A percentile compares a stretch with the other conserved stretches of the same genome.
phyloP scores from a whole-genome alignment of 805 yeast species.

The Candida krabiensis region DNA sequence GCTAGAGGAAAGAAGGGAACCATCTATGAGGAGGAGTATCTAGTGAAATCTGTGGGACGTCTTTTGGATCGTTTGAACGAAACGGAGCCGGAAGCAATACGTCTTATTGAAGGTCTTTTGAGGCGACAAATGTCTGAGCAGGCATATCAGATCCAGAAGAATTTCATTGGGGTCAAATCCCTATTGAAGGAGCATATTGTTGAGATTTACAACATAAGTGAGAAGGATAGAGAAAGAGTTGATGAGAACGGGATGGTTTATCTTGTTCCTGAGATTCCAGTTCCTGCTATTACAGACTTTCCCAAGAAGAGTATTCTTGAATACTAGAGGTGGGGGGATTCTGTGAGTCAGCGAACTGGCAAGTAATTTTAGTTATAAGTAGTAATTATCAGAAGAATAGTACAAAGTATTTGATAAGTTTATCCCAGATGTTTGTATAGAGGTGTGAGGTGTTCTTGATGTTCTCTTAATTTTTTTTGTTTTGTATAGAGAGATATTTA shows the following conservation, averaged over 20 bases:
- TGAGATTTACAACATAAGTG: slow-evolving; percentile 81
- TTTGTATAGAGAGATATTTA: background rate
- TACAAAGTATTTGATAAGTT: too few species aligned
- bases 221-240: slow-evolving; percentile 81
- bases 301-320: slow-evolving; percentile 59
- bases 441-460: too few species aligned
- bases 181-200: slow-evolving; percentile 58
- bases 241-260: slow-evolving; percentile 88
- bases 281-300: slow-evolving; percentile 65
- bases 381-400: too few species aligned
- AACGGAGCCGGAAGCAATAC: slow-evolving; percentile 71
- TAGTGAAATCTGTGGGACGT: slow-evolving; percentile 85
- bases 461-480: too few species aligned
- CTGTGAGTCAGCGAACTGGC: background rate
- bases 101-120: slow-evolving; percentile 71
- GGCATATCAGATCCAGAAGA: slow-evolving; percentile 77
- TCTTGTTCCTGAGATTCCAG: slow-evolving; percentile 71
- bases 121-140: slow-evolving; percentile 74
- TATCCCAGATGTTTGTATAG: too few species aligned
- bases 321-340: slow-evolving; percentile 35
- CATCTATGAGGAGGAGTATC: slow-evolving; percentile 93
- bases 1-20: slow-evolving; percentile 99
- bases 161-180: slow-evolving; percentile 55
- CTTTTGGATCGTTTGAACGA: slow-evolving; percentile 76
- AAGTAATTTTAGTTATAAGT: too few species aligned